Base-by-base conservation (phyloP, 192 early-diverging fungal species). In the Lobulomyces angularis region DNA sequence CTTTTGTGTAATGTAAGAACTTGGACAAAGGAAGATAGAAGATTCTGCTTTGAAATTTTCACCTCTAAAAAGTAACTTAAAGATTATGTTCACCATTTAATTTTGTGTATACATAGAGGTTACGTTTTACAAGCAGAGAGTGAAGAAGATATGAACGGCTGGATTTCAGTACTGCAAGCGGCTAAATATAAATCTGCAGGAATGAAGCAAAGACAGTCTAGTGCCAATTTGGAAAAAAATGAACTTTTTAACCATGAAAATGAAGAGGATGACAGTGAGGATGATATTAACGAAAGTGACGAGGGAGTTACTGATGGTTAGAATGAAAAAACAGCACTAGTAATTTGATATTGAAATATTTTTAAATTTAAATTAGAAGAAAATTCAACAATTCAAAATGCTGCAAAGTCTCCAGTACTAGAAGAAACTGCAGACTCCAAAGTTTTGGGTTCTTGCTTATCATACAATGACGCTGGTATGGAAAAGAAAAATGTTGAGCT, bases 1-100 rank as follows among this genome's bases (percentile, higher is more conserved):
- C 45, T 78, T 8, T 38, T 70, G 9, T 81, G 79, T 35, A 64
- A 62, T 32, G 43, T 75, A 3, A 52, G 67, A 6, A 58, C 69
- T 8, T 64, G 62, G 20, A 47, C 30, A 1, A 63, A 67, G n/a
- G 58, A 69, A 39, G 82, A 84, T 23, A 64, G 82, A 9, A 54
- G 81, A 24, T 84, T 74, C 50, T 79, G 74, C 35, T 84, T 84
- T 48, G 79, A 81, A 43, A 56, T 84, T 2, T 61, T 68, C 7
- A 76, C 68, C 36, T 50, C 65, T 2, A 69, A 70, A 19, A 72
- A 75, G 81, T 81, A 63, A 45, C 57, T 56, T 19, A 20, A 41
- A n/a, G n/a, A 18, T 2, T 2, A 32, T 3, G 18, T 3, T 58
- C n/a, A 18, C 19, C 19, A 29, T 66, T 74, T 45, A 14, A 20